A percentile compares a stretch with the other conserved stretches of the same genome.
phyloP scores from a whole-genome alignment of 139 green algal genomes.

The Coccomyxa sp. region DNA sequence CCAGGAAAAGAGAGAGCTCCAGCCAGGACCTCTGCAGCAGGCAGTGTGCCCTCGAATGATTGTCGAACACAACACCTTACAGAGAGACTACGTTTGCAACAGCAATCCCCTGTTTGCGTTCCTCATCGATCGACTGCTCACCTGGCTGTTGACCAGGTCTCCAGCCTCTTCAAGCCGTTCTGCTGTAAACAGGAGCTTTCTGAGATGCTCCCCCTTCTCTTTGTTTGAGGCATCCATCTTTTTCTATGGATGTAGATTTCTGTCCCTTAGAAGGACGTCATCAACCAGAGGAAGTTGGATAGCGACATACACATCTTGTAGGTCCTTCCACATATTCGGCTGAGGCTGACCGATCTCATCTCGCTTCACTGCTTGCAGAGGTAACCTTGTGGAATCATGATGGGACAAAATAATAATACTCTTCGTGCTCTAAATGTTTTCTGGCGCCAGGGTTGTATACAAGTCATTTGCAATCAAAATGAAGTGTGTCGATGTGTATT shows the following conservation, averaged over 20 bases:
- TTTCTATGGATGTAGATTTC: background rate
- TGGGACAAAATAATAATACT: background rate
- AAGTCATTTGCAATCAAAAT: too few species aligned
- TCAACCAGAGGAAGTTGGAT: background rate
- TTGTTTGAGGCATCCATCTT: background rate
- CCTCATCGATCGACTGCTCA: background rate
- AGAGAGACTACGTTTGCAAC: background rate
- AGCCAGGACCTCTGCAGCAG: constrained; percentile 7
- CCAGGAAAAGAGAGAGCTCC: constrained; percentile 13
- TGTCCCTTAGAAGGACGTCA: background rate
- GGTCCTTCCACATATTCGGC: background rate
- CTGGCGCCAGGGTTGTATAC: too few species aligned
- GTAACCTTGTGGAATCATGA: background rate
- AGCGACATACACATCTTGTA: background rate
- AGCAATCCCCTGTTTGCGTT: background rate
- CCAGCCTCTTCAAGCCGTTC: background rate
- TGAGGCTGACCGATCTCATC: background rate
- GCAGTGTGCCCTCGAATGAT: background rate
- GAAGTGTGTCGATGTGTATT: too few species aligned
- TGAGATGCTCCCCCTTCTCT: constrained; percentile 2
- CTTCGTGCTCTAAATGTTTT: background rate
- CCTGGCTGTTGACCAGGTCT: background rate
- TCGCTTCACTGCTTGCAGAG: background rate
- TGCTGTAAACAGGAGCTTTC: constrained; percentile 3
- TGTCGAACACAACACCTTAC: background rate